Conservation (phyloP, 2,329 filamentous ascomycete species). For the Pseudogymnoascus sp. region DNA sequence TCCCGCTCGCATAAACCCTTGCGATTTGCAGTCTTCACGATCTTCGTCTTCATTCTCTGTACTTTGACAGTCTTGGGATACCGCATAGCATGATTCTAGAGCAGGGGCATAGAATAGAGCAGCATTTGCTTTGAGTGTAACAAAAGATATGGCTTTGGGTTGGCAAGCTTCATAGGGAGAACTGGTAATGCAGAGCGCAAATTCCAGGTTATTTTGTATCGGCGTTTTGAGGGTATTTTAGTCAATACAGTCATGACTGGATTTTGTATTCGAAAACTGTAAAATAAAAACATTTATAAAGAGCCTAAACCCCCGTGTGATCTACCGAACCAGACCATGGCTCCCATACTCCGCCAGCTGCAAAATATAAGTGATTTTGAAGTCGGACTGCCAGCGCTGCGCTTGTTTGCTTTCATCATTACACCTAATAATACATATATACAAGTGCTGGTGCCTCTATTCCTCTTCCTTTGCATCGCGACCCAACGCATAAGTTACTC, state of each 20-base stretch:
- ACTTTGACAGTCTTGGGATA: constrained; percentile 8
- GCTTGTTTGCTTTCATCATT: background rate
- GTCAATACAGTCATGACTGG: background rate
- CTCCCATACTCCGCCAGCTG: background rate
- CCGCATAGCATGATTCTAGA: constrained; percentile 8
- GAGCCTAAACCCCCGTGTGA: background rate
- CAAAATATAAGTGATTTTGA: background rate
- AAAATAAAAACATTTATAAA: background rate
- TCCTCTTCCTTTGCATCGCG: constrained; percentile 30
- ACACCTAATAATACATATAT: constrained; percentile 7
- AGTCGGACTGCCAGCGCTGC: background rate
- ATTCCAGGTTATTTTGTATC: constrained; percentile 18
- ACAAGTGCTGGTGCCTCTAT: background rate
- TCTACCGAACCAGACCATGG: background rate
- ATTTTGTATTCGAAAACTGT: constrained; percentile 1
- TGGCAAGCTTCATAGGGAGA: background rate
- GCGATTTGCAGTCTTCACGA: background rate
- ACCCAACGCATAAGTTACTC: constrained; percentile 45
- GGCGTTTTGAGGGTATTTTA: constrained; percentile 14
- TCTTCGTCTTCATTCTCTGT: constrained; percentile 4
- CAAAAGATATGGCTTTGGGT: background rate
- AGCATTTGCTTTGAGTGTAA: constrained; percentile 7
- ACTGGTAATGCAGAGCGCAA: constrained; percentile 25
- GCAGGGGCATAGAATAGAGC: background rate
- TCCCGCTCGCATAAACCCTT: constrained; percentile 1